These are phyloP conservation scores for Coemansia sp. DNA, from an alignment of 192 early-diverging fungal genomes.

Conservation along the genomic window DNA sequence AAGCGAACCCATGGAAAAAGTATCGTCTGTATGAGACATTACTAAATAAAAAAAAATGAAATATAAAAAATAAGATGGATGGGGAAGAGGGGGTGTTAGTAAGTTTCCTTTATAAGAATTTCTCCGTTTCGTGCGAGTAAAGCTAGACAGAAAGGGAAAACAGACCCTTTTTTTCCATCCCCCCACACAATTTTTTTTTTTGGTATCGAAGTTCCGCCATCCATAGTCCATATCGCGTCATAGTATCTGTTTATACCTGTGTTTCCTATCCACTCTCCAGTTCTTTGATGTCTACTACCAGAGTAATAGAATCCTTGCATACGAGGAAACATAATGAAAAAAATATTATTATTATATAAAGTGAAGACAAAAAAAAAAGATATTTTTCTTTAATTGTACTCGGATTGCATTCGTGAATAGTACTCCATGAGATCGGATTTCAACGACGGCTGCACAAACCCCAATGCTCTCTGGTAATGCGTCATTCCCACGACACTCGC, in stretches of 20 bases:
- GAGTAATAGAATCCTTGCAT: constrained; percentile 5
- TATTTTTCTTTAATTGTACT: constrained; percentile 15
- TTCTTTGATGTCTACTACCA: neutral
- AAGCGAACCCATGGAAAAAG: neutral
- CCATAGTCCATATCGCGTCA: neutral
- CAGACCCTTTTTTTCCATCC: no score
- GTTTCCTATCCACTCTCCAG: neutral
- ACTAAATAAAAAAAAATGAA: neutral
- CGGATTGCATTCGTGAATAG: constrained; percentile 48
- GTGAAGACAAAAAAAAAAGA: neutral
- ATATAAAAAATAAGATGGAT: neutral
- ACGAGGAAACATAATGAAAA: neutral
- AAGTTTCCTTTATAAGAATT: neutral
- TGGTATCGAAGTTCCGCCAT: neutral
- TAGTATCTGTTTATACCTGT: neutral
- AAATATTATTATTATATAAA: neutral
- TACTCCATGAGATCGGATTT: constrained; percentile 64
- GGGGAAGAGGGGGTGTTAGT: neutral
- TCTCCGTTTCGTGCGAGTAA: no score
- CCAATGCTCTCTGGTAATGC: constrained; percentile 62
- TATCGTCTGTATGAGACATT: neutral
- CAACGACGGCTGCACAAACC: constrained; percentile 62
- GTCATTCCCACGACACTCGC: constrained; percentile 1
- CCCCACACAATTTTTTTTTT: neutral
- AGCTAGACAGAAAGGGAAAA: no score